phyloP scores from a whole-genome alignment of 2,329 filamentous ascomycete genomes.

The Cordyceps tenuipes region DNA sequence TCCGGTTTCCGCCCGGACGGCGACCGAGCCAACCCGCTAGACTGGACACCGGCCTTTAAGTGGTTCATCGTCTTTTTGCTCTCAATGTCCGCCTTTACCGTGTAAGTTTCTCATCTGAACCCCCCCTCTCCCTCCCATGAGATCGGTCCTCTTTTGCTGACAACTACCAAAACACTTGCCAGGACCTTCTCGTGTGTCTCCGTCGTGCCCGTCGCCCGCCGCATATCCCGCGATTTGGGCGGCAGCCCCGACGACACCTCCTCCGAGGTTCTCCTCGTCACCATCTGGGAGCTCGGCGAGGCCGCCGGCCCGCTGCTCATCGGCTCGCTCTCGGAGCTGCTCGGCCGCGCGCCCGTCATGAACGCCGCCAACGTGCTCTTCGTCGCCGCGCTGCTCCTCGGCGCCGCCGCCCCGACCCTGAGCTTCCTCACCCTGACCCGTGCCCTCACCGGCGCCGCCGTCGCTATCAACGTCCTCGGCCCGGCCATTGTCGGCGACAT shows the following conservation, averaged over 20 bases:
- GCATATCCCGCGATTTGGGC: slow-evolving; percentile 41
- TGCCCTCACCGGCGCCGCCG: slow-evolving; percentile 52
- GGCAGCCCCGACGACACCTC: slow-evolving; percentile 32
- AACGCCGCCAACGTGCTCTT: slow-evolving; percentile 44
- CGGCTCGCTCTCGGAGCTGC: slow-evolving; percentile 54
- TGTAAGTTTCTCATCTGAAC: background rate
- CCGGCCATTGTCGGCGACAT: slow-evolving; percentile 58
- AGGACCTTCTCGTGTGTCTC: slow-evolving; percentile 52
- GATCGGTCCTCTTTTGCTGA: too few species aligned
- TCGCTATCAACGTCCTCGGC: slow-evolving; percentile 55
- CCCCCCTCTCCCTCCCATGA: too few species aligned
- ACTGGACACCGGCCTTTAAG: slow-evolving; percentile 7
- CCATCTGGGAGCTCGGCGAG: slow-evolving; percentile 62
- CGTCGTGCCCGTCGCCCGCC: slow-evolving; percentile 43
- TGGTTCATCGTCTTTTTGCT: slow-evolving; percentile 10
- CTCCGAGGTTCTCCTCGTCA: slow-evolving; percentile 54
- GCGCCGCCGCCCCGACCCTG: slow-evolving; percentile 37
- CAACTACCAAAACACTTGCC: background rate
- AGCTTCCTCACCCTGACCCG: slow-evolving; percentile 44
- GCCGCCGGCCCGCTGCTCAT: slow-evolving; percentile 52
- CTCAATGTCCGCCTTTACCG: slow-evolving; percentile 1
- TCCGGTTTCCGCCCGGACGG: slow-evolving; percentile 15
- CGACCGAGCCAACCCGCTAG: slow-evolving; percentile 13
- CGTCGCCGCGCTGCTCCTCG: slow-evolving; percentile 38
- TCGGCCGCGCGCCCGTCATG: slow-evolving; percentile 47